Evolutionary conservation across 768 basidiomycete genomes (phyloP).

Genomic region (Rhizopogon vinicolor): DNA sequence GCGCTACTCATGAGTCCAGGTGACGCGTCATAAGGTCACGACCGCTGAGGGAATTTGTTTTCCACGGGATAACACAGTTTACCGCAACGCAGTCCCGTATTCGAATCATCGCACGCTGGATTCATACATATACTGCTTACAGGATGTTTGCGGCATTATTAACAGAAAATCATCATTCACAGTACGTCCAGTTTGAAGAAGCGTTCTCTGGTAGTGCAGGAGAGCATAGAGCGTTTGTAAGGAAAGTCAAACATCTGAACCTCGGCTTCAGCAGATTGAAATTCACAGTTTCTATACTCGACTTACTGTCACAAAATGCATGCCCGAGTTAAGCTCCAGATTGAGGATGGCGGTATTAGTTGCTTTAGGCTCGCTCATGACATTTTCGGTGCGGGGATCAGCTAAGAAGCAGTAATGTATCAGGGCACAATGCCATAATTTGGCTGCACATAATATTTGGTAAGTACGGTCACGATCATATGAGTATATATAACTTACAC

Average conservation of each 20-base stretch:
- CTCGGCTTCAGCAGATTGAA: background rate
- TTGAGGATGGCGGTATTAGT: slow-evolving; percentile 28
- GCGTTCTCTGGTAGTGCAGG: slow-evolving; percentile 11
- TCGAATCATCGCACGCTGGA: too few species aligned
- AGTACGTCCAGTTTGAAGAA: slow-evolving; percentile 21
- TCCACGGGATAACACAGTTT: background rate
- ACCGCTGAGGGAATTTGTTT: too few species aligned
- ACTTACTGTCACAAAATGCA: slow-evolving; percentile 19
- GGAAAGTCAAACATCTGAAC: slow-evolving; percentile 21
- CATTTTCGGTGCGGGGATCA: slow-evolving; percentile 36
- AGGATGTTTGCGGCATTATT: background rate
- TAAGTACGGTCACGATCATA: background rate
- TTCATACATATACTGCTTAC: background rate
- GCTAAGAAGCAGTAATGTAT: slow-evolving; percentile 40
- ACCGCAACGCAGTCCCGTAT: background rate
- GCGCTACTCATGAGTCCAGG: too few species aligned
- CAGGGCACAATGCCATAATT: slow-evolving; percentile 22
- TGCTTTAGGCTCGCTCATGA: slow-evolving; percentile 39
- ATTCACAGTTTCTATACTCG: too few species aligned
- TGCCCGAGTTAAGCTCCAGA: slow-evolving; percentile 9
- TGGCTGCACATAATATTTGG: slow-evolving; percentile 3
- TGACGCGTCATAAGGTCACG: too few species aligned
- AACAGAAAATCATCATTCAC: background rate
- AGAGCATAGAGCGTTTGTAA: slow-evolving; percentile 19
- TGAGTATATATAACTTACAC: slow-evolving; percentile 26